Conservation (phyloP, 2,329 filamentous ascomycete genomes). For the Fusarium pseudograminearum region DNA sequence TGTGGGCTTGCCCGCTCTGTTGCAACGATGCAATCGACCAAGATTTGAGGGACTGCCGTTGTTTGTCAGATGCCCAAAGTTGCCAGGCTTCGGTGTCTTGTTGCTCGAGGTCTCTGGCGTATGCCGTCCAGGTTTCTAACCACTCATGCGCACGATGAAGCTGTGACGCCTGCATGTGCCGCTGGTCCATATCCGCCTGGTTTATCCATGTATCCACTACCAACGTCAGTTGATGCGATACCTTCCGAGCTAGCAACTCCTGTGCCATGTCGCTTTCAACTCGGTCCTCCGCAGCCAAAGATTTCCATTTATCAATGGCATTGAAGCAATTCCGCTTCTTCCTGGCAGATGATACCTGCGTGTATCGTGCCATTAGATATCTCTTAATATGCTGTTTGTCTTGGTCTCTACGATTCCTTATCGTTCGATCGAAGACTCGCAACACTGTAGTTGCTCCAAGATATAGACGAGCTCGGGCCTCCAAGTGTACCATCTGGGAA, state of each 20-base stretch:
- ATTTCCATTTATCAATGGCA: constrained; percentile 51
- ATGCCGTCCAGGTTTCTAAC: constrained; percentile 44
- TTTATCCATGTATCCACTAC: constrained; percentile 40
- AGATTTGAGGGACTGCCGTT: constrained; percentile 51
- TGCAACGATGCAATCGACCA: constrained; percentile 56
- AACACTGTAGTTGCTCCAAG: constrained; percentile 49
- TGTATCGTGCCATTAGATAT: constrained; percentile 53
- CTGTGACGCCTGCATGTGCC: constrained; percentile 33
- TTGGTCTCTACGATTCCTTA: constrained; percentile 44
- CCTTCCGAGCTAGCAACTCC: constrained; percentile 28
- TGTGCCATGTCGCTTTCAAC: constrained; percentile 31
- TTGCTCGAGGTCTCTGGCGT: constrained; percentile 41
- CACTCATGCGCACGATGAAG: constrained; percentile 39
- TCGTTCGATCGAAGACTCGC: constrained; percentile 44
- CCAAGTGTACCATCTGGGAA: constrained; percentile 38
- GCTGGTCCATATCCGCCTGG: constrained; percentile 34
- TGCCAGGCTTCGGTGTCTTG: constrained; percentile 48
- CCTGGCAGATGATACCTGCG: constrained; percentile 50
- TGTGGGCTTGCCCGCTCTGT: constrained; percentile 54
- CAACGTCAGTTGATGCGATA: constrained; percentile 17
- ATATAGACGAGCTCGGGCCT: constrained; percentile 49
- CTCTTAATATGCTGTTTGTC: constrained; percentile 49
- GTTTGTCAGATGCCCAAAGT: constrained; percentile 50
- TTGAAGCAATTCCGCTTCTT: constrained; percentile 51
- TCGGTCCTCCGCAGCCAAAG: constrained; percentile 20